Percentiles rank a stretch among this genome's conserved stretches.
These are phyloP conservation scores for Penicillium olsonii DNA, from an alignment of 2,329 filamentous ascomycete species.

Conservation along the genomic window DNA sequence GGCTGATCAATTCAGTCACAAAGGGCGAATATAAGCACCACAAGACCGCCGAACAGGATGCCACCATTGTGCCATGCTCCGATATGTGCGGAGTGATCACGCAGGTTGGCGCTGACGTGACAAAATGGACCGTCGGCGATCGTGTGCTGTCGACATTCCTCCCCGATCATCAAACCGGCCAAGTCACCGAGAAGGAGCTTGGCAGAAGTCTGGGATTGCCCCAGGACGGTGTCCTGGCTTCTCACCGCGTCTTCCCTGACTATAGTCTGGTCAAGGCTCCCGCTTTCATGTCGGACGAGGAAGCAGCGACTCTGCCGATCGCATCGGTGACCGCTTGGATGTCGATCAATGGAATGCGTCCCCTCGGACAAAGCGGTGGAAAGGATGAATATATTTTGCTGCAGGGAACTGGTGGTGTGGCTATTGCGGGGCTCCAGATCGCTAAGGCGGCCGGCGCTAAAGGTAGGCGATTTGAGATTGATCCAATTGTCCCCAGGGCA, in stretches of 20 bases:
- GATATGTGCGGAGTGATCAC: slow-evolving; percentile 69
- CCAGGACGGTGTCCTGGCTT: slow-evolving; percentile 48
- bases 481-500: background rate
- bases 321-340: slow-evolving; percentile 55
- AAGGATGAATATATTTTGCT: slow-evolving; percentile 53
- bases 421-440: slow-evolving; percentile 48
- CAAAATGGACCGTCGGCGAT: slow-evolving; percentile 58
- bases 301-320: slow-evolving; percentile 46
- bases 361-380: slow-evolving; percentile 49
- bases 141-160: slow-evolving; percentile 67
- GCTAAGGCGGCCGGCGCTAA: slow-evolving; percentile 52
- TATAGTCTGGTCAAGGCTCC: slow-evolving; percentile 45
- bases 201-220: slow-evolving; percentile 62
- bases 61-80: slow-evolving; percentile 63
- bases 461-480: slow-evolving; percentile 21
- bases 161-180: slow-evolving; percentile 58
- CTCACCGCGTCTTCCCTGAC: slow-evolving; percentile 47
- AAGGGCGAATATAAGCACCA: slow-evolving; percentile 70
- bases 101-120: slow-evolving; percentile 49
- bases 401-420: slow-evolving; percentile 55
- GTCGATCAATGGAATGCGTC: slow-evolving; percentile 46
- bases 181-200: slow-evolving; percentile 59
- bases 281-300: slow-evolving; percentile 37
- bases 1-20: slow-evolving; percentile 49
- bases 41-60: slow-evolving; percentile 48